Base-by-base conservation (phyloP, 805 yeast species). In the Myxozyma neotropica region DNA sequence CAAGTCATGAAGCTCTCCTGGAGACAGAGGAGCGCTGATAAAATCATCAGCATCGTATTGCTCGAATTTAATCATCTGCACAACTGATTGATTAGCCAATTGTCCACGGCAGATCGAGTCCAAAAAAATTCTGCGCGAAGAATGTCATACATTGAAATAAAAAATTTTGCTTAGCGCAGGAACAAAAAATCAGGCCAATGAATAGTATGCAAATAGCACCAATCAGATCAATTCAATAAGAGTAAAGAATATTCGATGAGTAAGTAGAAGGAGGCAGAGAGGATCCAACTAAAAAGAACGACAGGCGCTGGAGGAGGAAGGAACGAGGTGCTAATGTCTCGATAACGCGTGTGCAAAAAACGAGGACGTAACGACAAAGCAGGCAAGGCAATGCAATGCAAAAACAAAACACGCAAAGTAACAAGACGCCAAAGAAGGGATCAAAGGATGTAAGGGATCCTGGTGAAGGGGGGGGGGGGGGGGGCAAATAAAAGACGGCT, bases 41-140 rank as follows among this genome's bases (percentile, higher is more conserved):
- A 48, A 48, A 26, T 36, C 53, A 40, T 48, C 50, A 35, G 50
- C 39, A 39, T 46, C 53, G 53, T 48, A 48, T n/a, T 48, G 39
- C 23, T 48, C 53, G 21, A 36, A 48, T 48, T 48, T 48, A 31
- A 48, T 35, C 53, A 48, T 48, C 53, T 48, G 17, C 4, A 23
- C 26, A 19, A 21, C 6, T 8, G 17, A 4, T 27, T 8, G 1
- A 29, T 29, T 24, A 38, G 38, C 46, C n/a, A 19, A 5, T 26
- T 4, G 31, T 21, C n/a, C 52, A 4, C 39, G 52, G 5, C 23
- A 7, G 50, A 26, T 26, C 36, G 27, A 15, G n/a, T 1, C 29
- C 6, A 23, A 31, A 31, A 23, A 48, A 17, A 26, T 7, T 2
- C 3, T 2, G 10, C 23, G 53, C 1, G 17, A 35, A 48, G 10